Conservation (phyloP, 2,329 filamentous ascomycete genomes). For the Cadophora malorum region DNA sequence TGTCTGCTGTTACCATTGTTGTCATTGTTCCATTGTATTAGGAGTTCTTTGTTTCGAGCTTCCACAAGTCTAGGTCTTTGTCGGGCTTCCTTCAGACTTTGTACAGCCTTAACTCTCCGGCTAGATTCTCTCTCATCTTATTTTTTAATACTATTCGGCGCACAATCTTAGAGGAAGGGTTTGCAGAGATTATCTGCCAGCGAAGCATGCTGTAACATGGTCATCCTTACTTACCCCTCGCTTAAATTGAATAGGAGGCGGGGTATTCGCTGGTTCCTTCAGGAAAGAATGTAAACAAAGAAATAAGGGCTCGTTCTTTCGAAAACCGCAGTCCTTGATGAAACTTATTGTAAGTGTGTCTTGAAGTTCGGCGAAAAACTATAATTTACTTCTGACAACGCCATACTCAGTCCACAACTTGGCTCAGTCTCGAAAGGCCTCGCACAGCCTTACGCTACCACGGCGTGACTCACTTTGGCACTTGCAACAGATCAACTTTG, state of each 20-base stretch:
- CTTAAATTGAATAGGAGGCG: not conserved
- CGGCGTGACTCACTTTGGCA: not conserved
- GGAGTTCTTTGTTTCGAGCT: not conserved
- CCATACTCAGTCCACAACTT: too few relatives aligned
- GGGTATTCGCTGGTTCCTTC: not conserved
- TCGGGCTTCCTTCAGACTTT: not conserved
- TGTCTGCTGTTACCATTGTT: slow-evolving; percentile 14
- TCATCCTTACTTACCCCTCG: not conserved
- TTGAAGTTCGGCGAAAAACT: too few relatives aligned
- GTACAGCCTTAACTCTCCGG: not conserved
- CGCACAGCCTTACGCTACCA: not conserved
- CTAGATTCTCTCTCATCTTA: not conserved
- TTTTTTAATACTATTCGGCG: not conserved
- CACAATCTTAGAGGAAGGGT: not conserved
- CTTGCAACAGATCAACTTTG: not conserved
- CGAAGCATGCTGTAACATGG: slow-evolving; percentile 7
- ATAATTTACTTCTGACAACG: too few relatives aligned
- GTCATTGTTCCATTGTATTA: slow-evolving; percentile 14
- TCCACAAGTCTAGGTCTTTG: not conserved
- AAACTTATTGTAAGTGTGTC: too few relatives aligned
- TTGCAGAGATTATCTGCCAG: slow-evolving; percentile 4
- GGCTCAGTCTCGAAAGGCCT: not conserved
- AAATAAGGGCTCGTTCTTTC: not conserved
- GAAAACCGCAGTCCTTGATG: not conserved
- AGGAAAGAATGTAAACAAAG: not conserved